phyloP scores from a whole-genome alignment of 2,329 filamentous ascomycete species.

The Penicillium sp. region DNA sequence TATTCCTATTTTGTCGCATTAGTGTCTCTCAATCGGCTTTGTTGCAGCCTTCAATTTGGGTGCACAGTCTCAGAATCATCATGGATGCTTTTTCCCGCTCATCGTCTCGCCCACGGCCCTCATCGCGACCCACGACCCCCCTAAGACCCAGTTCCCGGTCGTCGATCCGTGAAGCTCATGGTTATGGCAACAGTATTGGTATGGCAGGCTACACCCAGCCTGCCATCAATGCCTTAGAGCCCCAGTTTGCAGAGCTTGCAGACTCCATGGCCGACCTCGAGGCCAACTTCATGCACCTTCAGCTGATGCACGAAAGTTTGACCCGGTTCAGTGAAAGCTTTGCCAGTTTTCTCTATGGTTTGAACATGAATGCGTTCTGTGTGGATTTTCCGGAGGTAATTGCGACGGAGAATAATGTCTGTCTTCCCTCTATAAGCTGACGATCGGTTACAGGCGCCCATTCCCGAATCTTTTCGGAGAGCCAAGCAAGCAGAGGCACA shows the following conservation, averaged over 20 bases:
- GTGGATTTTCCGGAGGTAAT: slow-evolving; percentile 88
- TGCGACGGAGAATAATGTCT: too few species aligned
- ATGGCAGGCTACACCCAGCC: slow-evolving; percentile 46
- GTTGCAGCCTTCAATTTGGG: too few species aligned
- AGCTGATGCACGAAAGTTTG: slow-evolving; percentile 91
- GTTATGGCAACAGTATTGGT: slow-evolving; percentile 37
- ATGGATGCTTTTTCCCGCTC: slow-evolving; percentile 42
- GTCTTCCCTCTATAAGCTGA: too few species aligned
- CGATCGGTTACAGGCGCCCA: slow-evolving; percentile 61
- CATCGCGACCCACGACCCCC: slow-evolving; percentile 79
- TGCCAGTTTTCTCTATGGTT: slow-evolving; percentile 83
- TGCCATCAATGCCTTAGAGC: slow-evolving; percentile 68
- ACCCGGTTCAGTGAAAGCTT: slow-evolving; percentile 93
- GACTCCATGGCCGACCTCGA: slow-evolving; percentile 93
- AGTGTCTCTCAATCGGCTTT: too few species aligned
- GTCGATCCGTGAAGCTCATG: slow-evolving; percentile 70
- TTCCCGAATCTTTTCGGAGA: slow-evolving; percentile 70
- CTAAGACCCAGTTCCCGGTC: slow-evolving; percentile 82
- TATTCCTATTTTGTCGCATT: too few species aligned
- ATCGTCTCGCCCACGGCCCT: slow-evolving; percentile 52
- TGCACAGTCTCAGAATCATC: too few species aligned
- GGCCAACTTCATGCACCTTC: slow-evolving; percentile 93
- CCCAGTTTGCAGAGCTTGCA: slow-evolving; percentile 82
- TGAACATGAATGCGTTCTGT: slow-evolving; percentile 99
- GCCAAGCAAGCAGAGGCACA: slow-evolving; percentile 50